Conservation (phyloP, 2,329 filamentous ascomycete species). For the Zelopaecilomyces penicillatus region DNA sequence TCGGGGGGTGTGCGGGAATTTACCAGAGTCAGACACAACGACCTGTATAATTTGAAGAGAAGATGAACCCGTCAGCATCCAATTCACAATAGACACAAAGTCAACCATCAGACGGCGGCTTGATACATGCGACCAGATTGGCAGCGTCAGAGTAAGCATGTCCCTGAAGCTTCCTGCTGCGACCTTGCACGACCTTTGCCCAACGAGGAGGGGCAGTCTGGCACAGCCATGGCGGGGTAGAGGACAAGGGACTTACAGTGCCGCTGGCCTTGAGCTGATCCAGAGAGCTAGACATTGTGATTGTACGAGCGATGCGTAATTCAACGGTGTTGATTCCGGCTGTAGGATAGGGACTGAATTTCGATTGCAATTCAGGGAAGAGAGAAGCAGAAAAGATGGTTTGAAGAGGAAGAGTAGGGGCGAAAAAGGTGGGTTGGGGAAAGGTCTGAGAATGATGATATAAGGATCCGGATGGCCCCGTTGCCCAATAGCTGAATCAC, state of each 20-base stretch:
- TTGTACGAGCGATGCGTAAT: constrained; percentile 3
- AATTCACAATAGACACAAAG: constrained; percentile 13
- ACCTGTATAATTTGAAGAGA: constrained; percentile 49
- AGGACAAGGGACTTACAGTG: constrained; percentile 63
- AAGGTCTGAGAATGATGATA: not conserved
- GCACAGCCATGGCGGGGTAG: constrained; percentile 6
- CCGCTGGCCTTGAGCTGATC: constrained; percentile 95
- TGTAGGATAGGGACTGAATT: not conserved
- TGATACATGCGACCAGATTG: no score
- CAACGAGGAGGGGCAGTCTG: not conserved
- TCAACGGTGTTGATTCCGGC: constrained; percentile 7
- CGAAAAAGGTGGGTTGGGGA: not conserved
- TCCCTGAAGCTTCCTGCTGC: constrained; percentile 13
- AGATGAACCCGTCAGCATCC: no score
- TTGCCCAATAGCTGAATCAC: no score
- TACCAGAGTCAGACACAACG: constrained; percentile 96
- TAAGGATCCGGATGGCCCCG: not conserved
- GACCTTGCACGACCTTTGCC: constrained; percentile 1
- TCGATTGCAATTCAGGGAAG: no score
- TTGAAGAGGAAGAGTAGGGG: not conserved
- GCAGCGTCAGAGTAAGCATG: no score
- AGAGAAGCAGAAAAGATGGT: no score
- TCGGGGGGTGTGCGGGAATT: constrained; percentile 29
- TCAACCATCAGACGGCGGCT: constrained; percentile 1
- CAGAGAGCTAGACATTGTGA: constrained; percentile 73